phyloP scores from a whole-genome alignment of 805 yeast genomes.

The Komagataella kurtzmanii region DNA sequence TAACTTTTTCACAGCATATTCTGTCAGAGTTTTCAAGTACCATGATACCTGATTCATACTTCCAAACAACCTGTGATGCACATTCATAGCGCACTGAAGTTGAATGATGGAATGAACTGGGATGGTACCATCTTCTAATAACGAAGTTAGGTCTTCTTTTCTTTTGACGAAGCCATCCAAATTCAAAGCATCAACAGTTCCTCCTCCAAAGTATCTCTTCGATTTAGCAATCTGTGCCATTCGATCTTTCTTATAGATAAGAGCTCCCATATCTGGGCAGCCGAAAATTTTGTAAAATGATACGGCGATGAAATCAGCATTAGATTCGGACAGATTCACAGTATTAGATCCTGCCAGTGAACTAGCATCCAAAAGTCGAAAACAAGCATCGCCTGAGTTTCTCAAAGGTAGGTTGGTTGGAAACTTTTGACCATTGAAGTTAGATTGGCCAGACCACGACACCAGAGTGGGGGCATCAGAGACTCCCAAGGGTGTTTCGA shows the following conservation, averaged over 20 bases:
- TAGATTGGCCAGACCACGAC: constrained; percentile 30
- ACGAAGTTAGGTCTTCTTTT: constrained; percentile 8
- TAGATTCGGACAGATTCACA: constrained; percentile 15
- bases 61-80: constrained; percentile 17
- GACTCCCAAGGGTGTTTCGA: not conserved
- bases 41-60: constrained; percentile 15
- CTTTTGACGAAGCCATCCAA: constrained; percentile 10
- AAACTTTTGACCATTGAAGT: constrained; percentile 25
- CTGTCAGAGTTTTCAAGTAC: constrained; percentile 14
- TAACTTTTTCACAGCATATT: constrained; percentile 12
- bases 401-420: constrained; percentile 12
- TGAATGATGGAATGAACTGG: constrained; percentile 26
- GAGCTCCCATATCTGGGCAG: constrained; percentile 28
- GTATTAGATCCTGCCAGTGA: constrained; percentile 21
- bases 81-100: constrained; percentile 21
- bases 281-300: constrained; percentile 35
- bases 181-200: constrained; percentile 27
- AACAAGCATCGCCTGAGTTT: constrained; percentile 1
- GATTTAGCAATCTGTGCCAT: constrained; percentile 10
- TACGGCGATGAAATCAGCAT: constrained; percentile 21
- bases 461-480: constrained; percentile 11
- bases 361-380: constrained; percentile 24
- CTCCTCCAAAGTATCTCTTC: constrained; percentile 29
- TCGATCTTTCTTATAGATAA: constrained; percentile 17
- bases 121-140: constrained; percentile 29